Evolutionary conservation across 2,329 filamentous ascomycete species (phyloP), one percentile per base, ranked within the genome.

Genomic region (Tolypocladium sp.): DNA sequence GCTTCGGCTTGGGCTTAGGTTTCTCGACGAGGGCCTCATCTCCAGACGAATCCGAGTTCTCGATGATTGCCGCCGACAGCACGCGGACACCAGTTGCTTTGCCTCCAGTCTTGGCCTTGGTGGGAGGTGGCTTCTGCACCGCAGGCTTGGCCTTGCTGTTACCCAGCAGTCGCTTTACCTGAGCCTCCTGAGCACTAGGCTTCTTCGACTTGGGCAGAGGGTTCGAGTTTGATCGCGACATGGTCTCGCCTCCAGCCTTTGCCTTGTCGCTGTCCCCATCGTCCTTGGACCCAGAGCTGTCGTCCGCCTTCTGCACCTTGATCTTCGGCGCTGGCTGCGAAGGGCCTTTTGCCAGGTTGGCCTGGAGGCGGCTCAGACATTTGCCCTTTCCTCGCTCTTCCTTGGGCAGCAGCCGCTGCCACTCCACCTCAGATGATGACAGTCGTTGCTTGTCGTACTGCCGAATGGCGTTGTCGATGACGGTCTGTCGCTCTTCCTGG

Each of bases 341-440:
- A n/a, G 77, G 74, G 2, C 78, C 79, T 67, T 80, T 82, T 55
- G 81, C 83, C 52, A 88, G 76, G 12, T 79, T 78, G 13, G 79
- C 81, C 63, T 87, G 84, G 10, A 88, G 72, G 64, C 81, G 84
- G 71, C 85, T 87, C 40, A 88, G 71, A 56, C 80, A 81, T 56
- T 81, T 85, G 57, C 84, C 84, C 62, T 74, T 74, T 57, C 82
- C 82, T 56, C 85, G 77, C 58, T 87, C 83, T 54, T 81, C 76
- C 62, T 76, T 77, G 6, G 81, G 79, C 13, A 87, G 72, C n/a
- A 88, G 72, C 63, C 76, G 79, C 65, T 88, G 81, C 85, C 85
- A 88, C 57, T 83, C 78, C 0, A 79, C 77, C 59, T 86, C 83
- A 1, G 78, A 78, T 2, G 79, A 73, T 8, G 79, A 80, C 37